Evolutionary conservation across 345 rosid genomes (phyloP), one percentile per base, ranked within the genome.

Genomic region (Camelina neglecta): DNA sequence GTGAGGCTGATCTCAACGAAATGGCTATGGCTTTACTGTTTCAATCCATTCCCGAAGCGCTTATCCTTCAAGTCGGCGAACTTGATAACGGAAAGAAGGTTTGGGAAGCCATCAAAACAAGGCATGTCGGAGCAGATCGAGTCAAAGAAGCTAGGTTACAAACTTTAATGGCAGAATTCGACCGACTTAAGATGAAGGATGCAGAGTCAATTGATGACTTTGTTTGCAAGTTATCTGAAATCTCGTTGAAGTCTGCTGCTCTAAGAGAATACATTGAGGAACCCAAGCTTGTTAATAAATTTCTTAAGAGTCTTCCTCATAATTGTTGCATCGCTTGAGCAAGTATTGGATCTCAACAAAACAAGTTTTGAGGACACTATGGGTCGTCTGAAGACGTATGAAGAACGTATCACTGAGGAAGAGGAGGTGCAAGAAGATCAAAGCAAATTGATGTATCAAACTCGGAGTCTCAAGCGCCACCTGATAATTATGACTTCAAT

Each of bases 201-300:
- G 8, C 54, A 0, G 23, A 49, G 1, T 7, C 4, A 2, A 18
- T 49, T 1, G 54, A 49, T 18, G 54, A 16, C 5, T 23, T 53
- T 1, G 33, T 2, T 0, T n/a, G 15, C 0, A 53, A 5, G 6
- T 1, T 53, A 11, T 53, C 31, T 0, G 58, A 53, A 1, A 21
- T 53, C 0, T 0, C 58, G 0, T 23, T 33, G 0, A 53, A 53
- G 11, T 53, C 33, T 0, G 15, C 58, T 0, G 2, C 33, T 0
- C 1, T 53, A 10, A 33, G 58, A 20, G 55, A 7, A 11, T 0
- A 4, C 1, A 11, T 49, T 2, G 58, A 11, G 1, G 58, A 23
- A 53, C 4, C 31, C 0, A 53, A 53, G 0, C 2, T 53, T 1
- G 58, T 53, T 3, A 23, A 53, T 1, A 53, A 53, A 1, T 23